Evolutionary conservation across 371 early-diverging fungal species (phyloP), one percentile per base, ranked within the genome.

Genomic region (Mortierella sp.): DNA sequence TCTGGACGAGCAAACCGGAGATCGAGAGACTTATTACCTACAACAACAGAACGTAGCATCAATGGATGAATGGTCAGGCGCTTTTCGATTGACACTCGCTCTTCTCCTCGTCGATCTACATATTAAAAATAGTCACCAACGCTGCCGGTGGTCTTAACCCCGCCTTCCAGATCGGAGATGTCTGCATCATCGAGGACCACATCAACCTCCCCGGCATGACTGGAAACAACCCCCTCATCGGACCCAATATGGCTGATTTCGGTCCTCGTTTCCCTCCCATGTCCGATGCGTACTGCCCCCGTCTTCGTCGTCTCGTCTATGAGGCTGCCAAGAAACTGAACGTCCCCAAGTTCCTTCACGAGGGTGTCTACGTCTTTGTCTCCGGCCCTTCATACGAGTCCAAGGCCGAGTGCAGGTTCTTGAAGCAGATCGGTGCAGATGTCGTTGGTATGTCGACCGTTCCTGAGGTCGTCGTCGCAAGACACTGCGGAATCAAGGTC

Each of bases 361-460:
- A 96, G 81, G 97, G 97, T 64, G 82, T 93, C 46, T 98, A 98
- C 70, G 83, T 82, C 50, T 92, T 92, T 79, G 93, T 94, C n/a
- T 82, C 90, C 21, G 98, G 98, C 4, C 98, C 98, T 17, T 87
- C 86, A 31, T 98, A 91, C 71, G 98, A 98, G 80, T 92, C 95
- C 34, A 86, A 93, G 60, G 93, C 95, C 11, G 98, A 98, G 79
- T 90, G 93, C 57, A 85, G 97, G 17, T 89, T 89, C 68, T 82
- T 98, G 60, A 81, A 82, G 34, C 53, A 69, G 1, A 71, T 89
- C 56, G 96, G 95, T 48, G 97, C 89, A 24, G 97, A 97, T 82
- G 89, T 88, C 19, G 97, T 95, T 12, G 98, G 98, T 39, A 98
- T 98, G 98, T 92, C 93, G 46, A 97, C 97, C n/a, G 90, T 95